These are phyloP conservation scores for Umbelopsis vinacea DNA, from an alignment of 192 early-diverging fungal species.

Conservation along the genomic window DNA sequence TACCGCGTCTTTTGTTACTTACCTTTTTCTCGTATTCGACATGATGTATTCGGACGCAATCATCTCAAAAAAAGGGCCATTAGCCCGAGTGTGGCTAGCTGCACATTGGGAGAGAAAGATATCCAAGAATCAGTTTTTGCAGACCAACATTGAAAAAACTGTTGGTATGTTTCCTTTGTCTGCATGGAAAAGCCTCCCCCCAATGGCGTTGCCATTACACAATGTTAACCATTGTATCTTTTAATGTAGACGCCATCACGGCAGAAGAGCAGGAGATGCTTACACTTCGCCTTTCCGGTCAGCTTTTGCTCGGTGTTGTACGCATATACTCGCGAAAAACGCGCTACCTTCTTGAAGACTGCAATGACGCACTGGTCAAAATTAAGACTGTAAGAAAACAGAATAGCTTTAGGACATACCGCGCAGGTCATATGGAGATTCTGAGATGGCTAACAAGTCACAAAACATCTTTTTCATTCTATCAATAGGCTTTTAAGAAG, in stretches of 20 bases:
- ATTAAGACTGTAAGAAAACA: slow-evolving; percentile 83
- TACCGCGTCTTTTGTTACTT: background rate
- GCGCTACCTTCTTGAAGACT: slow-evolving; percentile 95
- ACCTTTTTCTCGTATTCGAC: background rate
- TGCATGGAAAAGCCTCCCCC: too few species aligned
- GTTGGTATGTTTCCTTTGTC: slow-evolving; percentile 60
- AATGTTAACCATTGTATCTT: background rate
- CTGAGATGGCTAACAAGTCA: background rate
- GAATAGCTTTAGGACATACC: background rate
- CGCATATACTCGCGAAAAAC: slow-evolving; percentile 97
- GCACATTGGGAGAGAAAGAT: slow-evolving; percentile 98
- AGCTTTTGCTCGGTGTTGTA: slow-evolving; percentile 93
- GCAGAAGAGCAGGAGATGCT: slow-evolving; percentile 82
- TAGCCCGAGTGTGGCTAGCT: slow-evolving; percentile 97
- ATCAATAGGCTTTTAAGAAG: slow-evolving; percentile 68
- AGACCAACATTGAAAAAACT: slow-evolving; percentile 88
- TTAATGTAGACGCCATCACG: slow-evolving; percentile 74
- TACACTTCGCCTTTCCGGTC: slow-evolving; percentile 93
- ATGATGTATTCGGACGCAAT: slow-evolving; percentile 86
- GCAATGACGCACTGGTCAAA: slow-evolving; percentile 92
- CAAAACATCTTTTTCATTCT: background rate
- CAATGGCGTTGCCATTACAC: too few species aligned
- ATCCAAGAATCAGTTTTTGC: slow-evolving; percentile 90
- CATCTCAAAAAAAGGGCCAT: slow-evolving; percentile 82
- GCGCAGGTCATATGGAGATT: too few species aligned